Evolutionary conservation across 306 rosid genomes (phyloP), one percentile per base, ranked within the genome.

Genomic region (Astragalus glycyphyllos): DNA sequence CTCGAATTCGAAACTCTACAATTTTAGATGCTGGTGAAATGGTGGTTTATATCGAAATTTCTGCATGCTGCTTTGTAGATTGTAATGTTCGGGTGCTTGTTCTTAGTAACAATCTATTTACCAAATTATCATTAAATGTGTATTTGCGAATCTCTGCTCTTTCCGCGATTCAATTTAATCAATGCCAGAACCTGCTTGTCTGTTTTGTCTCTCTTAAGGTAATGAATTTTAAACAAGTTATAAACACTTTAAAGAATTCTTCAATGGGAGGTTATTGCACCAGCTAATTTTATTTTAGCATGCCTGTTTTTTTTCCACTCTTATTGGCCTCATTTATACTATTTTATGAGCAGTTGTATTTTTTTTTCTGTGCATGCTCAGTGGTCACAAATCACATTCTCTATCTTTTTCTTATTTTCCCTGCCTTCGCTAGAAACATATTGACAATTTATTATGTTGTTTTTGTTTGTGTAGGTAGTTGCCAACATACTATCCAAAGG

Each of bases 401-500:
- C 6, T 8, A 23, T 53, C 17, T 45, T 55, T 12, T 61, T 53
- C 51, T 16, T 49, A 54, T 50, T 41, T 42, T 55, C 68, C 26
- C 35, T 48, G 65, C 69, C 38, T 47, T 57, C 26, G 7, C 34
- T 69, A 34, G 10, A 59, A 32, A 65, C 26, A 4, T 17, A 11
- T 48, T 8, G 6, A 53, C 13, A 58, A 58, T 57, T 59, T 67
- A 40, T 50, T 48, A 31, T 47, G 77, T 16, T 49, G 35, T 12
- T 76, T 42, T 74, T 8, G 11, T 71, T 68, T 68, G 58, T 67
- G 62, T 83, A 93, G 98, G 97, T 90, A 23, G 99, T 94, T 78
- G 87, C 87, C 31, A 87, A 86, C 78, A 94, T 94, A 80, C 82
- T 94, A 51, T 86, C 99, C 5, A 84, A 94, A 76, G 99, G 99